phyloP scores from a whole-genome alignment of 106 monocot species.

The Gastrodia elata region DNA sequence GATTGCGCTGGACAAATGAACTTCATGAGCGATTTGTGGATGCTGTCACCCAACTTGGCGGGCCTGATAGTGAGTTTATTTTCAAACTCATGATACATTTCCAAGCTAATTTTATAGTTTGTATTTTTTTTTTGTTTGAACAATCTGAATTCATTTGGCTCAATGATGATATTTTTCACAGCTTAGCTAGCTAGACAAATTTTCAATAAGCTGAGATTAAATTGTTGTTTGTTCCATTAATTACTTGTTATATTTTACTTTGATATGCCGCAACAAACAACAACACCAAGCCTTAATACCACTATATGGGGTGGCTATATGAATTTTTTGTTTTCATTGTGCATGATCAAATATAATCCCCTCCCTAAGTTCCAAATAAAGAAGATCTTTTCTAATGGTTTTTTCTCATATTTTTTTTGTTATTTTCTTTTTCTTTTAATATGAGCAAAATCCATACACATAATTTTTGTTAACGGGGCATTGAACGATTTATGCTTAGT shows the following conservation, averaged over 20 bases:
- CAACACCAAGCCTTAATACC: too few relatives aligned
- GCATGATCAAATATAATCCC: too few relatives aligned
- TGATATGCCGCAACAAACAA: too few relatives aligned
- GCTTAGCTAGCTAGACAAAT: background rate
- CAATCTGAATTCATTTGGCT: background rate
- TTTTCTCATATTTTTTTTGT: too few relatives aligned
- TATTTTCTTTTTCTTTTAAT: too few relatives aligned
- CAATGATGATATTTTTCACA: background rate
- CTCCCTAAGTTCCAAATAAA: too few relatives aligned
- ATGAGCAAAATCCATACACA: too few relatives aligned
- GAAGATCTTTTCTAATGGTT: too few relatives aligned
- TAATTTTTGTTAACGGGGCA: too few relatives aligned
- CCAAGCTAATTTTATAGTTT: background rate
- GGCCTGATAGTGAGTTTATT: slow-evolving; percentile 49
- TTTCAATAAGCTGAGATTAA: background rate
- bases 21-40: slow-evolving; percentile 71
- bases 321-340: too few relatives aligned
- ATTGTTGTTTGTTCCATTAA: background rate
- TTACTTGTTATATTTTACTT: background rate
- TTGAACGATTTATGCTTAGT: too few relatives aligned
- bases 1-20: slow-evolving; percentile 57
- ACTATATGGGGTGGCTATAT: too few relatives aligned
- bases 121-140: background rate
- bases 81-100: background rate
- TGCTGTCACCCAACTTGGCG: slow-evolving; percentile 56